Base-by-base conservation (phyloP, 129 eudicot species). In the Ambrosia artemisiifolia region DNA sequence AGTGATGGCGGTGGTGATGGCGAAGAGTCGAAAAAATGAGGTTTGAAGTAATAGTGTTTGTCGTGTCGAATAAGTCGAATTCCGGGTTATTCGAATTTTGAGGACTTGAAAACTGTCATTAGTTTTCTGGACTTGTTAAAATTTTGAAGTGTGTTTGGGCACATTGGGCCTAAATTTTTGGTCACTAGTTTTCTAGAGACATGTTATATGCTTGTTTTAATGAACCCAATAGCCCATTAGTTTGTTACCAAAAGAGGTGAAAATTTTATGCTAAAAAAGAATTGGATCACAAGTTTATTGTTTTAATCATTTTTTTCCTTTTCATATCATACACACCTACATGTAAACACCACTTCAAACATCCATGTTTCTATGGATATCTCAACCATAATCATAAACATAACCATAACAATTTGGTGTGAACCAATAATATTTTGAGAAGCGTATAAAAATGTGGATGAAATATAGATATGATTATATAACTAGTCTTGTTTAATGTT, bases 171-270 rank as follows among this genome's bases (percentile, higher is more conserved):
- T 55, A 9, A 55, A 20, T 55, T 19, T 55, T 55, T 33, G 33
- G 62, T 20, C 34, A 55, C 24, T 20, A 19, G 32, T 19, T 0
- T 55, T 55, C 32, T 55, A 33, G 62, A 55, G 62, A 55, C 9
- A 55, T 54, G 33, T 11, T 55, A 30, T 55, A 8, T 55, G 28
- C 62, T 55, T 55, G 28, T 9, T 55, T 20, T 2, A 55, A 9
- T 55, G 34, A 55, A 14, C 62, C 62, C 62, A 55, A 18, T 55
- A 55, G 34, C 62, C 62, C 62, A 55, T 55, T 55, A 55, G 33
- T 55, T 19, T 55, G 62, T 20, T 20, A 55, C 62, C 34, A 18
- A 17, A 11, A 51, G 7, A 5, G 14, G 11, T 55, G 61, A 18
- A 3, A 54, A 2, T 7, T 53, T 11, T 8, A 16, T 38, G 28